These are phyloP conservation scores for Psilocybe mexicana DNA, from an alignment of 1,284 basidiomycete species.

Conservation along the genomic window DNA sequence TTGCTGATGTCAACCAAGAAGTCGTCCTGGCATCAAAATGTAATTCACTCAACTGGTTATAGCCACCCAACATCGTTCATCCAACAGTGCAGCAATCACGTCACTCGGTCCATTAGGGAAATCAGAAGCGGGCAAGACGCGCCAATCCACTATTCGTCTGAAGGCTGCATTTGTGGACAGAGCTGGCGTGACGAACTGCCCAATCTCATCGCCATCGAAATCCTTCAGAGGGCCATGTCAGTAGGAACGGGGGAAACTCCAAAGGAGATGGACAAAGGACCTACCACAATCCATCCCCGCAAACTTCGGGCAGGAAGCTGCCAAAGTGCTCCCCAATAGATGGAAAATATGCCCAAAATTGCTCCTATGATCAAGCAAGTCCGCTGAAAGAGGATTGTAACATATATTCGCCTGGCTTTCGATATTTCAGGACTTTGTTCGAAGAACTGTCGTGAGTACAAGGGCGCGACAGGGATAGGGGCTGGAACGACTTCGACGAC, in stretches of 20 bases:
- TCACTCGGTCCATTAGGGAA: conserved; percentile 44
- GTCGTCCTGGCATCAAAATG: background rate
- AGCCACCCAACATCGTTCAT: conserved; percentile 44
- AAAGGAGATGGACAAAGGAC: conserved; percentile 14
- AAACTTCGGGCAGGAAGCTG: conserved; percentile 35
- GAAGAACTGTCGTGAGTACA: conserved; percentile 22
- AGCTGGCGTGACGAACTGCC: conserved; percentile 38
- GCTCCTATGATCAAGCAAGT: conserved; percentile 30
- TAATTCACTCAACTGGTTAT: conserved; percentile 34
- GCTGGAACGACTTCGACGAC: background rate
- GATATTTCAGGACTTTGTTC: conserved; percentile 15
- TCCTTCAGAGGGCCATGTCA: conserved; percentile 35
- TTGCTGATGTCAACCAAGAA: background rate
- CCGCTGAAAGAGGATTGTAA: conserved; percentile 34
- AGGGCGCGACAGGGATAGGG: background rate
- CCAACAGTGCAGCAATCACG: conserved; percentile 34
- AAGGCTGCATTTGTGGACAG: conserved; percentile 24
- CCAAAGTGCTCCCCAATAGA: conserved; percentile 49
- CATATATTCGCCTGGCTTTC: conserved; percentile 26
- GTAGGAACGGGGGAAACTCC: background rate
- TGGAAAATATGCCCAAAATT: conserved; percentile 42
- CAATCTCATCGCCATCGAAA: conserved; percentile 49
- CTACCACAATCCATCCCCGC: conserved; percentile 42
- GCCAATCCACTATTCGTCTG: conserved; percentile 38
- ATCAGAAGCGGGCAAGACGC: conserved; percentile 33